Base-by-base conservation (phyloP, 306 rosid species). In the Cicer yamashitae region DNA sequence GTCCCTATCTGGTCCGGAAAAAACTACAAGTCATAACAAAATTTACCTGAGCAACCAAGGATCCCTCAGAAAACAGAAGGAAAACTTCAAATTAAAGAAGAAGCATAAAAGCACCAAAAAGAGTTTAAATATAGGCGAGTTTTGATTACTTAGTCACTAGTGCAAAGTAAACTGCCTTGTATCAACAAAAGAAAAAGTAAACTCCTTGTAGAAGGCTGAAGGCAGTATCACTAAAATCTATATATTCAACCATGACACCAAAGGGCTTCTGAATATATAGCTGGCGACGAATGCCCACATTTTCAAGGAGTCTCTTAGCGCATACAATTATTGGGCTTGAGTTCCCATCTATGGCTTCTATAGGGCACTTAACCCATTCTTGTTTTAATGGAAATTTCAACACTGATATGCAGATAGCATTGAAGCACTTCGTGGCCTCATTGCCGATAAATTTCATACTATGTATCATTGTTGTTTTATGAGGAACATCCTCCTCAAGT, bases 1-100 rank as follows among this genome's bases (percentile, higher is more conserved):
- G 8, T 77, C 38, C 58, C 71, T 69, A 43, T 53, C 22, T 14
- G 63, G 14, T 39, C 67, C 17, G 70, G 41, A 30, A 20, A 77
- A 78, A 58, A 30, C 25, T 71, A 64, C 40, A 46, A 39, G 38
- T 12, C 34, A 30, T 3, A 30, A 30, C 17, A 54, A 41, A 73
- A 30, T 59, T 77, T 44, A 60, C 54, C 59, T 25, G 20, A 59
- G 45, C 73, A 54, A 45, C 12, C 60, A 46, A 15, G 74, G 74
- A 64, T 39, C 67, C 51, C 46, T 37, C 71, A 39, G 46, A 63
- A 76, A 61, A 67, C 37, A 30, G 34, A 50, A n/a, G 65, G 7
- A 67, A 80, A 74, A 22, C n/a, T 22, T 67, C 13, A 6, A 60
- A 70, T 44, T 34, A 40, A 76, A 44, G 50, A 58, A 70, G 34